Percentiles rank a stretch among this genome's conserved stretches.
These are phyloP conservation scores for Mycena sp. DNA, from an alignment of 1,284 basidiomycete species.

Conservation along the genomic window DNA sequence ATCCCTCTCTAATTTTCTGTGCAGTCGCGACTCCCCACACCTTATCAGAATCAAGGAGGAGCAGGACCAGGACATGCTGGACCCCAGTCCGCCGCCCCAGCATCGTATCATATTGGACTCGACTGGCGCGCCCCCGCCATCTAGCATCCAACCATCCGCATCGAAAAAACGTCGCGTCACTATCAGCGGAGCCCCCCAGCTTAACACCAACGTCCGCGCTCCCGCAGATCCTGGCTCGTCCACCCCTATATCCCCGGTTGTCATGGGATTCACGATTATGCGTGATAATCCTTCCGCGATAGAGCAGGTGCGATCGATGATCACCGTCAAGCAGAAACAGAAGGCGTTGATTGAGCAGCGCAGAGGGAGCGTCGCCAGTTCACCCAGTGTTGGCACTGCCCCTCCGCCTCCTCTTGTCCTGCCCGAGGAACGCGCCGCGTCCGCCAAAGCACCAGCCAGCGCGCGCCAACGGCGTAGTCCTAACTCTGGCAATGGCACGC, in stretches of 20 bases:
- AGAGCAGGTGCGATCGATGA: constrained; percentile 63
- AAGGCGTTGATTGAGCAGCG: constrained; percentile 75
- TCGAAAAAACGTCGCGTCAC: constrained; percentile 80
- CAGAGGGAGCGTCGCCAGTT: constrained; percentile 63
- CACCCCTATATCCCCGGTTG: constrained; percentile 71
- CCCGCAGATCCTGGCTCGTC: constrained; percentile 54
- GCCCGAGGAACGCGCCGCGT: constrained; percentile 15
- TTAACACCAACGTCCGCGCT: constrained; percentile 60
- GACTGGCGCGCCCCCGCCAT: constrained; percentile 45
- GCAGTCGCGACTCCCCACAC: constrained; percentile 55
- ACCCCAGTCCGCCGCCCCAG: constrained; percentile 46
- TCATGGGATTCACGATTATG: constrained; percentile 67
- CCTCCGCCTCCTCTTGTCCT: constrained; percentile 1
- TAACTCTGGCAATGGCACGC: constrained; percentile 15
- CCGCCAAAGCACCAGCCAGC: constrained; percentile 9
- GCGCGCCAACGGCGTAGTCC: constrained; percentile 25
- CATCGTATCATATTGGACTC: constrained; percentile 31
- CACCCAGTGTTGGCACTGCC: constrained; percentile 22
- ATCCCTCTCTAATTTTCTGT: constrained; percentile 31
- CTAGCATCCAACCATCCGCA: constrained; percentile 56
- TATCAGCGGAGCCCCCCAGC: constrained; percentile 64
- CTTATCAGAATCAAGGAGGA: constrained; percentile 69
- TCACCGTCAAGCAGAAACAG: constrained; percentile 73
- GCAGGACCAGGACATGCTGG: constrained; percentile 59
- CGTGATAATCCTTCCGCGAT: constrained; percentile 63